Evolutionary conservation across 176 grass and related monocot genomes (phyloP), one percentile per base, ranked within the genome.

Genomic region (Oryza nivara): DNA sequence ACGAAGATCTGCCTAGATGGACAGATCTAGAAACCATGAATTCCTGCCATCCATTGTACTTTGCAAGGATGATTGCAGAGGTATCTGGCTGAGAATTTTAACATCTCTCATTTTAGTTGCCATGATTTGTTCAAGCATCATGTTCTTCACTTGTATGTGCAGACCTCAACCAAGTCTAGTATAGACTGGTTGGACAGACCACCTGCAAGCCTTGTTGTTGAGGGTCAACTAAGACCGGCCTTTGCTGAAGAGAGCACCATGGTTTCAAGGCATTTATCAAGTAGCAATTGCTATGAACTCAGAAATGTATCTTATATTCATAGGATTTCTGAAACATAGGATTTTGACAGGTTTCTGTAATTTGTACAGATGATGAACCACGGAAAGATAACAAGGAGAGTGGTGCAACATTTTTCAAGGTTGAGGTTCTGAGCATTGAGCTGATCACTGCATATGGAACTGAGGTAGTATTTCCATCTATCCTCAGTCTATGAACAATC

Each of bases 161-260:
- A 98, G 93, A 87, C 73, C 28, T 68, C 89, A 80, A 80, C 67
- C 17, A 91, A 88, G 61, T 73, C 79, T 22, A 92, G 75, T 52
- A 90, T 95, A 80, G 96, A 98, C 28, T 98, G 96, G 96, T 85
- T 92, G 73, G 89, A 98, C 77, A 87, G 92, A 22, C 87, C 96
- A 70, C 86, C 96, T 22, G 89, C 96, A 88, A 92, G 85, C 84
- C 88, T 98, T 80, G 78, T 93, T 75, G 88, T 95, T 8, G 86
- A 93, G 85, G 96, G 92, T 41, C 90, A 95, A 66, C 81, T 98
- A 22, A 93, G 96, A 78, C 91, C 92, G 72, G 93, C 91, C 65
- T 95, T 97, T 93, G 65, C 80, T 78, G 90, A 95, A 68, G 89
- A 95, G 75, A 92, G 80, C 84, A 90, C 85, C 85, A 91, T 88